Base-by-base conservation (phyloP, 2,329 filamentous ascomycete genomes). In the Colletotrichum sp. region DNA sequence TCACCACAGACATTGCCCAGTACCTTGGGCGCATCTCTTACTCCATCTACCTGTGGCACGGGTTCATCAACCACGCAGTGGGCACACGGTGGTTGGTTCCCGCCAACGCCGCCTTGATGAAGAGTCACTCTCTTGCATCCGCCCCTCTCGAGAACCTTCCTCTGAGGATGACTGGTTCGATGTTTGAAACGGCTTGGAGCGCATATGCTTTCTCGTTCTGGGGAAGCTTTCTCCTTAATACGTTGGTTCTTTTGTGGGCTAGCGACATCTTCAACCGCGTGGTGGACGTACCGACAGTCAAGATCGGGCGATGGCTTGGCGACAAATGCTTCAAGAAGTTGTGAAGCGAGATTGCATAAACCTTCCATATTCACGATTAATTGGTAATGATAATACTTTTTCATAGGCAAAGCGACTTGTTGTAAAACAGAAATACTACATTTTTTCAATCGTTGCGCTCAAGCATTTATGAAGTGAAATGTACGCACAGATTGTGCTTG, bases 21-120 rank as follows among this genome's bases (percentile, higher is more conserved):
- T 93, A 92, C 81, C 83, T 93, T 6, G 91, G 91, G 72, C 88
- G 87, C 78, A 88, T 93, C 77, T 91, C 89, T 62, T 93, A 91
- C 79, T 88, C 90, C 64, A 79, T 93, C 24, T 93, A 93, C 80
- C 86, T 93, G 15, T 88, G 92, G 84, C 91, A 93, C 80, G 89
- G 90, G 0, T 88, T 89, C 6, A 85, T 88, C 3, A 86, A 89
- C 78, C 89, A 91, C 78, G 86, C 86, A 3, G 78, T 88, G 16
- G 90, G 71, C 8, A 15, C 65, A 7, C n/a, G 66, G 89, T 74
- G 71, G 71, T 30, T 64, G 58, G 16, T 7, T 6, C 34, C 24
- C 6, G 43, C 60, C 1, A 32, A 70, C 24, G 8, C 24, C 8
- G 43, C 6, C 18, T 8, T 74, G n/a, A n/a, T 28, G 60, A 30